Evolutionary conservation across 192 early-diverging fungal genomes (phyloP).

Genomic region (Dimargaris xerosporica): DNA sequence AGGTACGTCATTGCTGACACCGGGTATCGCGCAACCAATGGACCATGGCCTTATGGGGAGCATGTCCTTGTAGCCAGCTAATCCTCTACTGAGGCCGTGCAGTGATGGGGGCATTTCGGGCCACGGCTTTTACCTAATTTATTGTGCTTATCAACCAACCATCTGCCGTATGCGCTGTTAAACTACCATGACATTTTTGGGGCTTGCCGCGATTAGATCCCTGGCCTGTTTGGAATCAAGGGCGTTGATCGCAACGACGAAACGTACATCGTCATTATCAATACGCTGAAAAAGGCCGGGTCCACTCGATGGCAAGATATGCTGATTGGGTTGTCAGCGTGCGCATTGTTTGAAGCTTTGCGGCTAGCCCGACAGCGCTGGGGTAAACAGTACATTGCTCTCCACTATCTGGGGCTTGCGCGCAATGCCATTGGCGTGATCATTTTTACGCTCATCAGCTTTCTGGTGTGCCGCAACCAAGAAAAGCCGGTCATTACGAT

Average conservation of each 20-base stretch:
- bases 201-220: conserved; percentile 19
- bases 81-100: too few species aligned
- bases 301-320: conserved; percentile 15
- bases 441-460: conserved; percentile 58
- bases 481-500: too few species aligned
- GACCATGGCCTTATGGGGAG: too few species aligned
- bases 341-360: neutral
- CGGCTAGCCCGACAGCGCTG: conserved; percentile 26
- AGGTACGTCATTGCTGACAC: conserved; percentile 15
- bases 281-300: conserved; percentile 37
- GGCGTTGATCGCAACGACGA: conserved; percentile 52
- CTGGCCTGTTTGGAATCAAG: conserved; percentile 63
- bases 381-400: neutral
- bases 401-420: too few species aligned
- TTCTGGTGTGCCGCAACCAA: conserved; percentile 10
- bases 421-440: conserved; percentile 64
- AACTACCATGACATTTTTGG: too few species aligned
- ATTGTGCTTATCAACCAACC: too few species aligned
- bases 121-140: too few species aligned
- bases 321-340: too few species aligned
- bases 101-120: too few species aligned
- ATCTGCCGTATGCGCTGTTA: too few species aligned
- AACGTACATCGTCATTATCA: conserved; percentile 61
- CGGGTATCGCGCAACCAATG: too few species aligned
- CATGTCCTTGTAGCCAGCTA: too few species aligned